A percentile compares a stretch with the other conserved stretches of the same genome.
These are phyloP conservation scores for Castanea mollissima DNA, from an alignment of 306 rosid species.

Conservation along the genomic window DNA sequence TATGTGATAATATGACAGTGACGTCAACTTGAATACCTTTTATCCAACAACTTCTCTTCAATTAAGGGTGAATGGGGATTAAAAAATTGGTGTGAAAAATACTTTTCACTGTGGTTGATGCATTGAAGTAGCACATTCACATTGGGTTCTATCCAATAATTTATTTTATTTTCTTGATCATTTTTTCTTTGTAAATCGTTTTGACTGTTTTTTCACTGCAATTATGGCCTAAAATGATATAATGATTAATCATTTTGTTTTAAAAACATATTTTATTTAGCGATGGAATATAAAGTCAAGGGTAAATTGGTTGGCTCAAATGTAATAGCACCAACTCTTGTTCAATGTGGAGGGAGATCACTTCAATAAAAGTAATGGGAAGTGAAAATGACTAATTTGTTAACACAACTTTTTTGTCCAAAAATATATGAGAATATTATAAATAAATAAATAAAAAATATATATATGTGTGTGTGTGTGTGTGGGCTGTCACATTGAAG, in stretches of 20 bases:
- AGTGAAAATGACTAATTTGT: not conserved
- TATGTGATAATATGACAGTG: not conserved
- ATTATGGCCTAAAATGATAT: not conserved
- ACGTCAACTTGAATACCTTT: not conserved
- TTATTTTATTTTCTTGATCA: too few relatives aligned
- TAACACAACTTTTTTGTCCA: not conserved
- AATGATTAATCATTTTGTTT: not conserved
- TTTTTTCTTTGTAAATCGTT: too few relatives aligned
- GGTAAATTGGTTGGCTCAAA: too few relatives aligned
- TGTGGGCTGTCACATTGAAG: not conserved
- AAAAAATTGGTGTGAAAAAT: not conserved
- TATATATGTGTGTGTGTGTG: too few relatives aligned
- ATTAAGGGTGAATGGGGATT: not conserved
- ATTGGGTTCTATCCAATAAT: too few relatives aligned
- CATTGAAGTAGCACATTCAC: constrained; percentile 20
- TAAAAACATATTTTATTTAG: too few relatives aligned
- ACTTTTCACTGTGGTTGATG: constrained; percentile 13
- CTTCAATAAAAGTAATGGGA: not conserved
- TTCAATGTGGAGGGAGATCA: not conserved
- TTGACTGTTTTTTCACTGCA: not conserved
- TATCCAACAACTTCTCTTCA: constrained; percentile 4
- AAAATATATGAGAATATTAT: not conserved
- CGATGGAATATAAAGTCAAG: too few relatives aligned
- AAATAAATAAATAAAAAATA: too few relatives aligned
- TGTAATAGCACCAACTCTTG: not conserved